These are phyloP conservation scores for Ophiognomonia clavigignenti-juglandacearum DNA, from an alignment of 2,329 filamentous ascomycete species.

Conservation along the genomic window DNA sequence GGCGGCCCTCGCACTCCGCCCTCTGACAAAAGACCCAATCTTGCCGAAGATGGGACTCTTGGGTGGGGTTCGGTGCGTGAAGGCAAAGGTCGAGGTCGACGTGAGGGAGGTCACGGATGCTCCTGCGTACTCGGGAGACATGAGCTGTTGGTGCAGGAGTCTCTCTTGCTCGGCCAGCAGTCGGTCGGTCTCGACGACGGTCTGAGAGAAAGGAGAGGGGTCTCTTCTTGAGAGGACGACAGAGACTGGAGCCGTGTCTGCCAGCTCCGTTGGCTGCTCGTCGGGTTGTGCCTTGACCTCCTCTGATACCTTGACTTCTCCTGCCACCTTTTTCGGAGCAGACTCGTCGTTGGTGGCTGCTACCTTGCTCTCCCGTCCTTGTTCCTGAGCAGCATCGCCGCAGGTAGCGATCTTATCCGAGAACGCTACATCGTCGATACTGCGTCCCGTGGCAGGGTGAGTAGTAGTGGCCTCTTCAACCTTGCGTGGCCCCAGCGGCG, in stretches of 20 bases:
- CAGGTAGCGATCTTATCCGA: conserved; percentile 12
- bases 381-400: neutral
- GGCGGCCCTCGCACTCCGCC: conserved; percentile 34
- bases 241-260: conserved; percentile 26
- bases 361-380: conserved; percentile 5
- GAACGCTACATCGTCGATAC: conserved; percentile 15
- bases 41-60: conserved; percentile 43
- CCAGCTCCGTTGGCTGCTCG: conserved; percentile 15
- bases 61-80: conserved; percentile 16
- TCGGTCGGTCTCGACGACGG: conserved; percentile 43
- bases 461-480: conserved; percentile 5
- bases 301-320: too few species aligned
- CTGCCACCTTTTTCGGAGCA: too few species aligned
- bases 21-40: conserved; percentile 40
- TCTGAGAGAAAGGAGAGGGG: conserved; percentile 8
- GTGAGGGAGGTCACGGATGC: conserved; percentile 20
- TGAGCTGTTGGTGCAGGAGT: conserved; percentile 39
- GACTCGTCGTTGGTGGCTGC: too few species aligned
- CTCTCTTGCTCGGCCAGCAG: conserved; percentile 45
- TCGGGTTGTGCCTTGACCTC: conserved; percentile 15
- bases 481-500: neutral
- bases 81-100: conserved; percentile 6
- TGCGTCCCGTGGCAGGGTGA: conserved; percentile 3
- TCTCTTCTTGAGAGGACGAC: neutral
- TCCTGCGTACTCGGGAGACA: conserved; percentile 28